Evolutionary conservation across 768 basidiomycete species (phyloP), one percentile per base, ranked within the genome.

Genomic region (Hemileccinum impolitum): DNA sequence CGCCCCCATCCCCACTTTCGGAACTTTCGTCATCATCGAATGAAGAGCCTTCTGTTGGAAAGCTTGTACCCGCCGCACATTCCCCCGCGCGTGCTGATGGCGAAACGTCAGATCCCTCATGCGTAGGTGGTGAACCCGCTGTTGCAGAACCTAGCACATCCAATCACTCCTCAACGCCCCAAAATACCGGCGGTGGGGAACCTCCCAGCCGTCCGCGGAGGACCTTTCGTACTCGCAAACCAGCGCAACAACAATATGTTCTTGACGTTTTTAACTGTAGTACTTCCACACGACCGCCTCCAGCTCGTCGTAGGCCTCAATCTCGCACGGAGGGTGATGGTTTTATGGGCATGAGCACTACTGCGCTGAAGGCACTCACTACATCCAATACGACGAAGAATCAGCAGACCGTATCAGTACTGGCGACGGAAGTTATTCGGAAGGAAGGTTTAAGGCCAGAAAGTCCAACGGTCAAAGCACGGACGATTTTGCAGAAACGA

Each of bases 381-480:
- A 74, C 73, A 14, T 76, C 79, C 35, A 91, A 92, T 64, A 92
- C 89, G 1, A 66, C 72, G 42, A 79, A 70, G 62, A 92, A 92
- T 58, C 87, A 92, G 69, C 70, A 75, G 42, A 87, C 84, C 42
- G 55, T 79, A 19, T 72, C 78, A 6, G 77, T 75, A 52, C 65
- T 92, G 34, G 81, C 86, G 64, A 88, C 78, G 31, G 80, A 87
- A 64, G 76, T 91, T 17, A 70, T 92, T 26, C 75, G 81, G 41
- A 87, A 77, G 64, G 77, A 82, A 37, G 89, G 90, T 25, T 63
- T 69, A 31, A 72, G 90, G 46, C 90, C 90, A 10, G 87, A 85
- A 53, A 92, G 89, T 59, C 90, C 90, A 6, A 76, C 72, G n/a
- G 80, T 87, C 43, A 88, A 87, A 64, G 75, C 85, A 39, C 77